Evolutionary conservation across 768 basidiomycete genomes (phyloP).

Genomic region (Suillus weaverae): DNA sequence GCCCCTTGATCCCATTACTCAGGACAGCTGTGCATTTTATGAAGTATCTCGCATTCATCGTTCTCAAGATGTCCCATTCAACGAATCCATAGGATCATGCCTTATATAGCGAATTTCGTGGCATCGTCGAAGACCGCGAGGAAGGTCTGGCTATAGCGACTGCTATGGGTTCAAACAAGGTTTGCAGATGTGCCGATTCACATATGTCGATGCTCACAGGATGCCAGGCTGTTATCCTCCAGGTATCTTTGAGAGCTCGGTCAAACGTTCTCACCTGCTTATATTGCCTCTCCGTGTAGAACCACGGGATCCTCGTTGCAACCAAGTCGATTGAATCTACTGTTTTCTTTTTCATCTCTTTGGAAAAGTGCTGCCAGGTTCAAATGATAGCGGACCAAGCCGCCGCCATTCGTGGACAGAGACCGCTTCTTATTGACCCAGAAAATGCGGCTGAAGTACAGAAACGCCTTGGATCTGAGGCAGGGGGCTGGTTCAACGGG

Average conservation of each 20-base stretch:
- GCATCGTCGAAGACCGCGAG: constrained; percentile 34
- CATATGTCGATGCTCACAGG: background rate
- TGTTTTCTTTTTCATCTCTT: constrained; percentile 22
- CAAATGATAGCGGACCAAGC: constrained; percentile 32
- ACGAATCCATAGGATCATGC: constrained; percentile 23
- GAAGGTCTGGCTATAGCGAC: constrained; percentile 35
- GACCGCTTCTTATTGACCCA: constrained; percentile 6
- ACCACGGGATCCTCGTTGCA: constrained; percentile 29
- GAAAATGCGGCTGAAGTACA: constrained; percentile 31
- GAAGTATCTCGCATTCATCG: constrained; percentile 13
- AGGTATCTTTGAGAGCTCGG: constrained; percentile 9
- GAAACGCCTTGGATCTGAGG: constrained; percentile 25
- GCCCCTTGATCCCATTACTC: constrained; percentile 33
- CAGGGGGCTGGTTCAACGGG: constrained; percentile 40
- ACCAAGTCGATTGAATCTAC: constrained; percentile 25
- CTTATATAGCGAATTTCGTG: constrained; percentile 33
- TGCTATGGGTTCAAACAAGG: constrained; percentile 27
- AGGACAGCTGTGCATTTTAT: constrained; percentile 37
- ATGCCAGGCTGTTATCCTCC: constrained; percentile 22
- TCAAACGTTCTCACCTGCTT: background rate
- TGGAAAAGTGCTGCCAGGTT: constrained; percentile 33
- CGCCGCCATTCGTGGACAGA: constrained; percentile 18
- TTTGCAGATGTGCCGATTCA: background rate
- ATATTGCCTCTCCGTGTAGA: constrained; percentile 12
- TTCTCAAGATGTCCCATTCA: background rate